phyloP scores from a whole-genome alignment of 2,329 filamentous ascomycete species.

The Colletotrichum sp. region DNA sequence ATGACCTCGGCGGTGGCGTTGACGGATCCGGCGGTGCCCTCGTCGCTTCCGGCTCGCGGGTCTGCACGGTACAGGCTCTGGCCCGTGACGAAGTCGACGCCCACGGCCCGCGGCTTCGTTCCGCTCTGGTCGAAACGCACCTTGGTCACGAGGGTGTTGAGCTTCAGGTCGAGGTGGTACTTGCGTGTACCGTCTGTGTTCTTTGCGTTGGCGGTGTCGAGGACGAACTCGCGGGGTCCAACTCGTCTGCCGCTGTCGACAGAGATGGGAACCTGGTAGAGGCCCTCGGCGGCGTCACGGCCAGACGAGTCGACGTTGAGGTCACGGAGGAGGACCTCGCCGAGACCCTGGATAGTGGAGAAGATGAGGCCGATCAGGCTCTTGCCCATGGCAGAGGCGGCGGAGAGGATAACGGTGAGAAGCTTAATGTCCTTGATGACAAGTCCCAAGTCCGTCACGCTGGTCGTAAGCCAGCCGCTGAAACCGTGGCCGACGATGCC shows the following conservation, averaged over 20 bases:
- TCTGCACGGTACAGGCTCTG: constrained; percentile 46
- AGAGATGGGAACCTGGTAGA: constrained; percentile 59
- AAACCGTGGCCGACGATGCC: constrained; percentile 56
- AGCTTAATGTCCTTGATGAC: constrained; percentile 34
- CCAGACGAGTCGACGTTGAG: constrained; percentile 30
- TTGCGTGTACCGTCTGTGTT: constrained; percentile 49
- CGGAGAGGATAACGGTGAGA: constrained; percentile 31
- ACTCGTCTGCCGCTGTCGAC: constrained; percentile 47
- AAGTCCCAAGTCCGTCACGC: constrained; percentile 21
- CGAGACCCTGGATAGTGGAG: constrained; percentile 29
- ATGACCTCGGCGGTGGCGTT: constrained; percentile 50
- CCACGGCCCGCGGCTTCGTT: constrained; percentile 40
- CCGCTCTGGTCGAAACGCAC: constrained; percentile 42
- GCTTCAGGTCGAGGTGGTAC: constrained; percentile 39
- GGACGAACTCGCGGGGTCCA: constrained; percentile 56
- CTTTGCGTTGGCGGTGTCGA: constrained; percentile 50
- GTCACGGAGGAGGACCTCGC: constrained; percentile 31
- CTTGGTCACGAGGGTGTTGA: constrained; percentile 45
- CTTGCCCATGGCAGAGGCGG: constrained; percentile 33
- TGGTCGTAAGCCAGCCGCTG: constrained; percentile 53
- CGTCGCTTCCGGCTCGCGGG: constrained; percentile 37
- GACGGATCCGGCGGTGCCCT: constrained; percentile 26
- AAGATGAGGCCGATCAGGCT: constrained; percentile 25
- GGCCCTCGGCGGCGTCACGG: constrained; percentile 22
- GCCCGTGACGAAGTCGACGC: constrained; percentile 48